Conservation (phyloP, 768 basidiomycete species). For the Filobasidium wieringae region DNA sequence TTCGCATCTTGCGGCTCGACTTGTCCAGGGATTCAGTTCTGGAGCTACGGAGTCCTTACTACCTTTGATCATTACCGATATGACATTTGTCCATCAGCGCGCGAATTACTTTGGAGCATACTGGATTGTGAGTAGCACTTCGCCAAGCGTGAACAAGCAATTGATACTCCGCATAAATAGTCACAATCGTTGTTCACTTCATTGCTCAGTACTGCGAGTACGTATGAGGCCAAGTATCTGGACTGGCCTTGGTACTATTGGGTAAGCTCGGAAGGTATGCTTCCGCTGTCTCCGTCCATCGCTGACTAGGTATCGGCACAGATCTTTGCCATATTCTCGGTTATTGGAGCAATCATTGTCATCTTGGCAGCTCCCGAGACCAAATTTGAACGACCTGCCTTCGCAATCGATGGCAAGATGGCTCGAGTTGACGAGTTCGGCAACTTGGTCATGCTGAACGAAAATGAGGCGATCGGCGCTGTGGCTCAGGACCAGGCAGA, state of each 20-base stretch:
- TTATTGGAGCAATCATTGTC: not conserved
- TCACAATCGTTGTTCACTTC: conserved; percentile 3
- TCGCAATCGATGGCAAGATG: conserved; percentile 5
- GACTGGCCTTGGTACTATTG: conserved; percentile 8
- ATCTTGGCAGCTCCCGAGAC: not conserved
- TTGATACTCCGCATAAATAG: not conserved
- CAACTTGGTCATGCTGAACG: conserved; percentile 2
- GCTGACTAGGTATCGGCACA: not conserved
- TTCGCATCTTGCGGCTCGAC: not conserved
- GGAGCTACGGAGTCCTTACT: conserved; percentile 2
- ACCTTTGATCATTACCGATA: conserved; percentile 7
- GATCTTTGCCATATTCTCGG: conserved; percentile 3
- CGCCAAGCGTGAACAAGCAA: not conserved
- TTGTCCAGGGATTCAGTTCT: not conserved
- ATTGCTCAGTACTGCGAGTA: not conserved
- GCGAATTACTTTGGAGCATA: not conserved
- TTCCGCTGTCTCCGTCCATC: not conserved
- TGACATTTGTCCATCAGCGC: conserved; percentile 2
- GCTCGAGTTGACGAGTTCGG: conserved; percentile 6
- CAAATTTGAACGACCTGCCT: not conserved
- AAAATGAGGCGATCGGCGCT: not conserved
- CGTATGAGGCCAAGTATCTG: conserved; percentile 5
- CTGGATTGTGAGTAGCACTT: not conserved
- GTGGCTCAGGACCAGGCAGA: not conserved
- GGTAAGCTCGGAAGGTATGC: not conserved